Conservation (phyloP, 768 basidiomycete species). For the Piloderma croceum region DNA sequence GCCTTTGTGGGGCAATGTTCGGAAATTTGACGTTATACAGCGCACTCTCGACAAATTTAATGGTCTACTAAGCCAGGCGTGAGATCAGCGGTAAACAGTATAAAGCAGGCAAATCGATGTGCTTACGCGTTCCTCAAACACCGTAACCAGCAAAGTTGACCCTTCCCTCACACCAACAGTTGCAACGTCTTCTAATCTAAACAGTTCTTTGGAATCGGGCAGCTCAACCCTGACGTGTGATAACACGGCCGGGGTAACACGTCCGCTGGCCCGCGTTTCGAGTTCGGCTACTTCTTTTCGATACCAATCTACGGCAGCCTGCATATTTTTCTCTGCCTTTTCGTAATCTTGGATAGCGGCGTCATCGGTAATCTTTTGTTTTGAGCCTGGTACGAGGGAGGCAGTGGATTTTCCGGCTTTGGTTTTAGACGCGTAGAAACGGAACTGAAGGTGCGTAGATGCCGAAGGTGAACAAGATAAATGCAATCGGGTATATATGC, state of each 20-base stretch:
- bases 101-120: constrained; percentile 1
- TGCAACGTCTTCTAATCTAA: constrained; percentile 63
- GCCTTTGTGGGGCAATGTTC: constrained; percentile 63
- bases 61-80: constrained; percentile 46
- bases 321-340: constrained; percentile 62
- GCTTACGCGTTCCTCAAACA: constrained; percentile 70
- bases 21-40: constrained; percentile 74
- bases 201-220: constrained; percentile 32
- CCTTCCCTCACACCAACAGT: constrained; percentile 81
- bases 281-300: constrained; percentile 68
- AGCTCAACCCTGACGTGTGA: constrained; percentile 59
- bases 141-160: constrained; percentile 61
- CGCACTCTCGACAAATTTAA: constrained; percentile 70
- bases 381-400: constrained; percentile 61
- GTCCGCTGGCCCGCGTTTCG: constrained; percentile 69
- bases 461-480: too few species aligned
- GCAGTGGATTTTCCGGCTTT: constrained; percentile 42
- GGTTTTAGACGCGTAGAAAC: constrained; percentile 28
- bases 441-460: not conserved
- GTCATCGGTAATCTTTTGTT: constrained; percentile 51
- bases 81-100: constrained; percentile 11
- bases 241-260: constrained; percentile 69
- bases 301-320: constrained; percentile 61
- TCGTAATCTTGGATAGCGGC: constrained; percentile 54
- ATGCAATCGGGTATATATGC: too few species aligned